Evolutionary conservation across 75 land plant genomes (phyloP), one percentile per base, ranked within the genome.

Genomic region (Isoetes taiwanensis): DNA sequence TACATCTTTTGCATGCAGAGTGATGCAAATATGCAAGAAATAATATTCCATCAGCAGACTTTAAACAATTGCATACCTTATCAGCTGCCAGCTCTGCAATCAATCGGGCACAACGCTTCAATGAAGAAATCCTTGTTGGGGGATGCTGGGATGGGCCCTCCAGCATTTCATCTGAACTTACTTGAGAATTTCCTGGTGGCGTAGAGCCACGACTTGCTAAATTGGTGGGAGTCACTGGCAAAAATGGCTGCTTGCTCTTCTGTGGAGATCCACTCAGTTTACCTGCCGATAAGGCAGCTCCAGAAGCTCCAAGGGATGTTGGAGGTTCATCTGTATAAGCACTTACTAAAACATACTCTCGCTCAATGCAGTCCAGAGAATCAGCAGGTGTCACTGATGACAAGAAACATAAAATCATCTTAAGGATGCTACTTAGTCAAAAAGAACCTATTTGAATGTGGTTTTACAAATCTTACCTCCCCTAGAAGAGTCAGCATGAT

Each of bases 341-440:
- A 34, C 81, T 59, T 5, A 91, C 97, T 64, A 91, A 20, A 28
- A 91, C 97, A 76, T 91, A 91, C 38, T 91, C 97, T 55, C 73
- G 80, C 66, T 83, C 97, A 57, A 82, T 74, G 27, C 56, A 70
- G 53, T 86, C 97, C 39, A 78, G 41, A 56, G 94, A 78, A 57
- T 86, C 97, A n/a, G n/a, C n/a, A n/a, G n/a, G n/a, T n/a, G n/a
- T n/a, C n/a, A n/a, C n/a, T n/a, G n/a, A n/a, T n/a, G n/a, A 23
- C 23, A 5, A n/a, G n/a, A n/a, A n/a, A n/a, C n/a, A n/a, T n/a
- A n/a, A n/a, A n/a, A n/a, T n/a, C n/a, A n/a, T n/a, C n/a, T n/a
- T n/a, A n/a, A n/a, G n/a, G n/a, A n/a, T n/a, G n/a, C n/a, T n/a
- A n/a, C n/a, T n/a, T n/a, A n/a, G n/a, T n/a, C n/a, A n/a, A n/a